A percentile compares a stretch with the other conserved stretches of the same genome.
These are phyloP conservation scores for Tolypocladium tropicale DNA, from an alignment of 2,329 filamentous ascomycete species.

Conservation along the genomic window DNA sequence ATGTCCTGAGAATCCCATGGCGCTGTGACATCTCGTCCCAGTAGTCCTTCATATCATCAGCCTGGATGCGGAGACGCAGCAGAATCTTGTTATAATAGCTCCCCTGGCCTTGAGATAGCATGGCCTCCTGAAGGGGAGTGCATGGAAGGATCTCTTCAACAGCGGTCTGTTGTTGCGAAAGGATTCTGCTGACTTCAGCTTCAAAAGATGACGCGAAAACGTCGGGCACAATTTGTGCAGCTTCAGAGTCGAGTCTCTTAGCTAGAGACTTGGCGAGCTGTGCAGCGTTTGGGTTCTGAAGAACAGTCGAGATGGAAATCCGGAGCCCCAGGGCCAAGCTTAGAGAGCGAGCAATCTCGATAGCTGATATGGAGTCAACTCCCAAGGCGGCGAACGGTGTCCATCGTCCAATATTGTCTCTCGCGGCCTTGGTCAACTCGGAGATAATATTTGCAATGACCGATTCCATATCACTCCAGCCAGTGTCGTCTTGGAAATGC, in stretches of 20 bases:
- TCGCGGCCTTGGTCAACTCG: constrained; percentile 33
- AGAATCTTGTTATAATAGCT: constrained; percentile 67
- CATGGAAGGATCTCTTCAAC: constrained; percentile 61
- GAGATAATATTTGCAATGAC: constrained; percentile 45
- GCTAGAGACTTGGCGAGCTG: constrained; percentile 37
- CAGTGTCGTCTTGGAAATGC: constrained; percentile 19
- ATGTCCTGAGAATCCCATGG: constrained; percentile 70
- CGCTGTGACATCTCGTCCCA: constrained; percentile 55
- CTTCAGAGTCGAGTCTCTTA: neutral
- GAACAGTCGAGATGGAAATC: constrained; percentile 56
- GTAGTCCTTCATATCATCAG: constrained; percentile 38
- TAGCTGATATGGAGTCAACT: constrained; percentile 75
- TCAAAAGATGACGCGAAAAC: constrained; percentile 14
- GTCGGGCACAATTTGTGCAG: constrained; percentile 11
- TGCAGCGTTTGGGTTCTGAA: constrained; percentile 58
- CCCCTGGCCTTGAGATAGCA: constrained; percentile 49
- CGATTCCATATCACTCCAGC: constrained; percentile 46
- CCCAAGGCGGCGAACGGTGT: constrained; percentile 71
- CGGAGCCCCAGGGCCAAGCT: constrained; percentile 31
- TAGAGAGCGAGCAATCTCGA: constrained; percentile 53
- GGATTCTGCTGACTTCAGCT: neutral
- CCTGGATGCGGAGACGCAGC: constrained; percentile 45
- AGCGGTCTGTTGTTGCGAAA: constrained; percentile 11
- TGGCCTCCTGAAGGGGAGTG: constrained; percentile 79
- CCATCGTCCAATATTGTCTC: constrained; percentile 43